Evolutionary conservation across 495 filamentous ascomycete genomes (phyloP).

Genomic region (Cladorrhinum samala): DNA sequence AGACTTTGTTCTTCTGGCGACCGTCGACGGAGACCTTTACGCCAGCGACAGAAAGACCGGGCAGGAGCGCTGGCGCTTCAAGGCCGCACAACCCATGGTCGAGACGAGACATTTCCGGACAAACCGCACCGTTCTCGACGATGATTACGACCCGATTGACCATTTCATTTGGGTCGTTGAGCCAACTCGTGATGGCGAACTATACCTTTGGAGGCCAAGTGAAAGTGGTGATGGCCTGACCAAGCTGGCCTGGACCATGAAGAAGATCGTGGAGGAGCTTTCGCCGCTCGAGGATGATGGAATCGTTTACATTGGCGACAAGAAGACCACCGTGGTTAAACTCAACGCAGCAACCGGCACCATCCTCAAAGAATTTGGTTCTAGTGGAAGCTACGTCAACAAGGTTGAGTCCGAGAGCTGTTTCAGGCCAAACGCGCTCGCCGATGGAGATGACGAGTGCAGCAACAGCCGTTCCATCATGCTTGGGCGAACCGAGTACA

Average conservation of each 20-base stretch:
- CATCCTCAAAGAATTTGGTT: slow-evolving; percentile 52
- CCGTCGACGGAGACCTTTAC: slow-evolving; percentile 94
- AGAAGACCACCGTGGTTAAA: slow-evolving; percentile 81
- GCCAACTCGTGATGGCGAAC: slow-evolving; percentile 75
- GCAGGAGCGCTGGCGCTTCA: slow-evolving; percentile 72
- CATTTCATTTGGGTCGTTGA: slow-evolving; percentile 96
- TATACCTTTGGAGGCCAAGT: slow-evolving; percentile 80
- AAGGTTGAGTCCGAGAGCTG: slow-evolving; percentile 49
- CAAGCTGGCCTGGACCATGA: slow-evolving; percentile 79
- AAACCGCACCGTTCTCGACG: slow-evolving; percentile 56
- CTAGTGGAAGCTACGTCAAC: slow-evolving; percentile 35
- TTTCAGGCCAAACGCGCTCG: slow-evolving; percentile 52
- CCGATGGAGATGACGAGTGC: slow-evolving; percentile 66
- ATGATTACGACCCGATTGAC: slow-evolving; percentile 58
- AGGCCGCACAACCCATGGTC: slow-evolving; percentile 78
- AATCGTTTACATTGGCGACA: slow-evolving; percentile 83
- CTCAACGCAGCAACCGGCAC: slow-evolving; percentile 79
- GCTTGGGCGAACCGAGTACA: slow-evolving; percentile 81
- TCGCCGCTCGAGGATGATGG: slow-evolving; percentile 62
- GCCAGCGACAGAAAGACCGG: slow-evolving; percentile 87
- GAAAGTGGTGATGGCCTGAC: slow-evolving; percentile 64
- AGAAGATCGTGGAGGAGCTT: slow-evolving; percentile 65
- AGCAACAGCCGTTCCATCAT: slow-evolving; percentile 65
- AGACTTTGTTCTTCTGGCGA: slow-evolving; percentile 99
- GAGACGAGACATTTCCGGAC: slow-evolving; percentile 77